Percentiles rank a stretch among this genome's conserved stretches.
phyloP scores from a whole-genome alignment of 345 rosid species.

The Streptanthus diversifolius region DNA sequence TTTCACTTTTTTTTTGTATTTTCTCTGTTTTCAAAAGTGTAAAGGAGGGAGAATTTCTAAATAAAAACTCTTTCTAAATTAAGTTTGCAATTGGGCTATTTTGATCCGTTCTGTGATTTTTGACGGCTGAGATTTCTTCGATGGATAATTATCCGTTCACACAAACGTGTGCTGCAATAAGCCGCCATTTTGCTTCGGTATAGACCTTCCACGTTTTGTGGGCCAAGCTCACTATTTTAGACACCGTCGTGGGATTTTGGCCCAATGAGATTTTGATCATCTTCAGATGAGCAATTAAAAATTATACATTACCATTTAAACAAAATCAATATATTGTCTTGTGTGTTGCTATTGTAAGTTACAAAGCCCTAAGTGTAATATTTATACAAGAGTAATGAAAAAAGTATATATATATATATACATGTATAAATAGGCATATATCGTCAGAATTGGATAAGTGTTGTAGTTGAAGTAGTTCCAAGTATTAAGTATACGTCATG shows the following conservation, averaged over 20 bases:
- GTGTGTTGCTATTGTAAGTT: background rate
- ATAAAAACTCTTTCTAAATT: too few relatives aligned
- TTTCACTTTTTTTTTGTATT: too few relatives aligned
- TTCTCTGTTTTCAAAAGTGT: background rate
- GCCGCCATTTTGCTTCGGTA: background rate
- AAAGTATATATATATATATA: background rate
- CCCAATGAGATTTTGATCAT: background rate
- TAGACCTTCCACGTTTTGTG: background rate
- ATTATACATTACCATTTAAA: background rate
- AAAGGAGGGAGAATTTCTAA: constrained; percentile 10
- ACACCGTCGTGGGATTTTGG: background rate
- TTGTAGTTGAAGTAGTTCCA: constrained; percentile 8
- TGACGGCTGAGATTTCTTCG: background rate
- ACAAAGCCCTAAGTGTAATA: background rate
- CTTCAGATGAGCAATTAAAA: background rate
- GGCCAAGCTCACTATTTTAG: background rate
- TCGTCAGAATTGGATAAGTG: background rate
- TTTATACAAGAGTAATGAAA: background rate
- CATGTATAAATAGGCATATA: background rate
- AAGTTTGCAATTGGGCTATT: too few relatives aligned
- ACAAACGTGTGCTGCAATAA: background rate
- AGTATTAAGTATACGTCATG: constrained; percentile 19
- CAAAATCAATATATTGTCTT: background rate
- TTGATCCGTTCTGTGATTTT: too few relatives aligned
- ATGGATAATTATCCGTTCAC: too few relatives aligned